Conservation (phyloP, 495 filamentous ascomycete genomes). For the Annulohypoxylon stygium region DNA sequence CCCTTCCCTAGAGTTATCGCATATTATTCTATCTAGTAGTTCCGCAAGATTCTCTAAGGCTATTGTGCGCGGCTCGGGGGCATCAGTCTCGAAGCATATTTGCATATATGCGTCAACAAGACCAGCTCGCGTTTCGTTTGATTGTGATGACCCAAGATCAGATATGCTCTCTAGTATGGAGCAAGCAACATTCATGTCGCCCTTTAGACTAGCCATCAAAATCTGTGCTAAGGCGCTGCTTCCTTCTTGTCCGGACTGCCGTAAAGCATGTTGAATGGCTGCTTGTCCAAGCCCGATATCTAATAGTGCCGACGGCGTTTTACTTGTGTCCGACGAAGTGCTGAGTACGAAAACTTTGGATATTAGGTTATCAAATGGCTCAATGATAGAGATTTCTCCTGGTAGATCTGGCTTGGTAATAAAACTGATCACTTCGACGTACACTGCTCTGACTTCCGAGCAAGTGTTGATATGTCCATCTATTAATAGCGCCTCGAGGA, state of each 20-base stretch:
- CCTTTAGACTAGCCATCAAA: constrained; percentile 27
- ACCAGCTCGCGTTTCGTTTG: constrained; percentile 14
- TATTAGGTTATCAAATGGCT: not conserved
- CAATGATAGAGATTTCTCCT: not conserved
- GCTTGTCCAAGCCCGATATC: constrained; percentile 41
- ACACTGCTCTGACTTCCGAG: constrained; percentile 56
- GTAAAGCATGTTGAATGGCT: constrained; percentile 30
- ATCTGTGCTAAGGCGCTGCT: constrained; percentile 17
- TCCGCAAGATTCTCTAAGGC: constrained; percentile 54
- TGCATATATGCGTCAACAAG: constrained; percentile 37
- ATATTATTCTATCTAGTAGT: constrained; percentile 50
- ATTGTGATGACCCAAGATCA: constrained; percentile 2
- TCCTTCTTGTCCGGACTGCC: not conserved
- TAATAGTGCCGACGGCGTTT: constrained; percentile 35
- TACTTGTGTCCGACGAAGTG: not conserved
- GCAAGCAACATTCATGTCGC: constrained; percentile 47
- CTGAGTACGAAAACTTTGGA: constrained; percentile 5
- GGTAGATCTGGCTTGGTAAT: constrained; percentile 27
- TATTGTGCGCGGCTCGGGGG: constrained; percentile 54
- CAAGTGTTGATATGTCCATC: constrained; percentile 44
- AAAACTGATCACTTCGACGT: constrained; percentile 58
- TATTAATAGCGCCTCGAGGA: constrained; percentile 38
- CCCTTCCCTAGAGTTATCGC: constrained; percentile 1
- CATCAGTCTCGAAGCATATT: constrained; percentile 40
- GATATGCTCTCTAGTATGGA: constrained; percentile 47